A percentile compares a stretch with the other conserved stretches of the same genome.
These are phyloP conservation scores for Erythrophleum ivorense DNA, from an alignment of 331 rosid genomes.

Conservation along the genomic window DNA sequence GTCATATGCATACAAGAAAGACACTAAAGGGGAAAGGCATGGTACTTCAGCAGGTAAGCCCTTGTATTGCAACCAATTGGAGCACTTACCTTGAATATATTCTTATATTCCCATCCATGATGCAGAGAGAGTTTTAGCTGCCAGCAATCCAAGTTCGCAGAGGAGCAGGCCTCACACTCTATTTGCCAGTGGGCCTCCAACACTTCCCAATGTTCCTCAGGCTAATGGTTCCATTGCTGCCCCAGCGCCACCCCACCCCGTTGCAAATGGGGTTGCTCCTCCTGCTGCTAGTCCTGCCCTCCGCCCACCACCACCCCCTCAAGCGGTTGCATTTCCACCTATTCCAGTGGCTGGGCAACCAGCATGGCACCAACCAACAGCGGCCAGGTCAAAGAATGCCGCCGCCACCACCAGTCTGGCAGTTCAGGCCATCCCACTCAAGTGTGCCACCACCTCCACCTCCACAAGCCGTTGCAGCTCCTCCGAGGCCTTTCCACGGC, in stretches of 20 bases:
- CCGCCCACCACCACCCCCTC: conserved; percentile 73
- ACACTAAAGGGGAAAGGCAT: conserved; percentile 88
- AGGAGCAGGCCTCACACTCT: conserved; percentile 88
- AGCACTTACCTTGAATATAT: conserved; percentile 2
- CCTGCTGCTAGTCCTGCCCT: conserved; percentile 46
- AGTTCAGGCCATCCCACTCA: conserved; percentile 68
- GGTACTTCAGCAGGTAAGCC: conserved; percentile 87
- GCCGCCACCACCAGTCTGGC: conserved; percentile 78
- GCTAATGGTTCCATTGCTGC: conserved; percentile 56
- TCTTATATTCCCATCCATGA: conserved; percentile 18
- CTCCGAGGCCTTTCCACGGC: conserved; percentile 84
- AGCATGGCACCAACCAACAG: conserved; percentile 74
- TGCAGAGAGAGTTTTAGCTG: conserved; percentile 92
- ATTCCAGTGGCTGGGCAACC: conserved; percentile 63
- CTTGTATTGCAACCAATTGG: conserved; percentile 18
- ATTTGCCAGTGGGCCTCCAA: conserved; percentile 89
- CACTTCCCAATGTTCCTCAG: conserved; percentile 64
- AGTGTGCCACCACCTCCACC: conserved; percentile 81
- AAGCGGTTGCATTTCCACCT: conserved; percentile 60
- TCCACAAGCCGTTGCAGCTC: conserved; percentile 57
- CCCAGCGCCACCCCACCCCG: conserved; percentile 75
- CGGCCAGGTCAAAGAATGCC: conserved; percentile 62
- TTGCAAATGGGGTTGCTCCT: conserved; percentile 66
- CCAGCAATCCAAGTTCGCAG: conserved; percentile 74
- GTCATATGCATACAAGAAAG: conserved; percentile 96